Evolutionary conservation across 2,329 filamentous ascomycete species (phyloP), one percentile per base, ranked within the genome.

Genomic region (Botrytis pseudocinerea): DNA sequence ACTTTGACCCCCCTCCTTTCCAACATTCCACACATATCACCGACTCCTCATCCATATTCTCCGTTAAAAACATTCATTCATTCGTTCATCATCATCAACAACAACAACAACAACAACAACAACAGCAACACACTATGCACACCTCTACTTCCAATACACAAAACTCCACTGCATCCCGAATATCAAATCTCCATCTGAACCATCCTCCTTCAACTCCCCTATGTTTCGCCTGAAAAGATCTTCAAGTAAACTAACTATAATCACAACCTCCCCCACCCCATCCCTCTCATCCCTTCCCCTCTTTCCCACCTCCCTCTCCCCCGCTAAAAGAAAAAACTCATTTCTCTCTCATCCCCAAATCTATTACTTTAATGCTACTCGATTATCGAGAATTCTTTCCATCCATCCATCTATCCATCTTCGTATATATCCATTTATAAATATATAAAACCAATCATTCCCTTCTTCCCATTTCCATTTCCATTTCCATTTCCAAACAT

Each of bases 51-150:
- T 6, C 25, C 48, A 54, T 0, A 54, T n/a, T n/a, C 18, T 32
- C 2, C 54, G 7, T 6, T 8, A 54, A 3, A 54, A n/a, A 2
- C 2, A 2, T 5, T 10, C 4, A 7, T 51, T 2, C 5, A 51
- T 16, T 35, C 6, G 4, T 35, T n/a, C n/a, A n/a, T n/a, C n/a
- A n/a, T n/a, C n/a, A n/a, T n/a, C n/a, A n/a, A n/a, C n/a, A n/a
- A n/a, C n/a, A n/a, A n/a, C n/a, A n/a, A n/a, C n/a, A n/a, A n/a
- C n/a, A n/a, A n/a, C n/a, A n/a, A n/a, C n/a, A n/a, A n/a, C 25
- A 54, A 1, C 16, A n/a, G 16, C 1, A 14, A 54, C 12, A 54
- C 1, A 38, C 6, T 38, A 9, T 1, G 8, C 6, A n/a, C 4
- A n/a, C 12, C n/a, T 54, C 25, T 14, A 54, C 5, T n/a, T 54